phyloP scores from a whole-genome alignment of 2,329 filamentous ascomycete species.

The Iodosphaeria phyllophila region DNA sequence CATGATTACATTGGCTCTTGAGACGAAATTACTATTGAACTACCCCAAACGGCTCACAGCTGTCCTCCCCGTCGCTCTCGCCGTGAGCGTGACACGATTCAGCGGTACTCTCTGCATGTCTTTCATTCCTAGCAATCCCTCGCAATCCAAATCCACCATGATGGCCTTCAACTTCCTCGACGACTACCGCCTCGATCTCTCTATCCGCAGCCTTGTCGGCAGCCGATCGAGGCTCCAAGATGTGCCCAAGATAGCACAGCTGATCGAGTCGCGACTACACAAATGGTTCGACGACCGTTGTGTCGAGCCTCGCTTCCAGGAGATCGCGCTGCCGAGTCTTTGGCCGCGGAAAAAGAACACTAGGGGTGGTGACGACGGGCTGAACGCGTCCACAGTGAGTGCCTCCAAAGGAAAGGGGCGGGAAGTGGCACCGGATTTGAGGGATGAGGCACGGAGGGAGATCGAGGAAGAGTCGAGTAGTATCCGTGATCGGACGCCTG shows the following conservation, averaged over 20 bases:
- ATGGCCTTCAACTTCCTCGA: conserved; percentile 89
- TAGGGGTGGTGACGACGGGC: conserved; percentile 45
- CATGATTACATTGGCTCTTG: conserved; percentile 83
- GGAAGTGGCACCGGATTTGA: conserved; percentile 29
- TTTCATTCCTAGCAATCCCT: conserved; percentile 62
- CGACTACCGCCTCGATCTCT: conserved; percentile 72
- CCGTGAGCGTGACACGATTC: conserved; percentile 83
- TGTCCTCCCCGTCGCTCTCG: conserved; percentile 76
- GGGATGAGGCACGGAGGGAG: conserved; percentile 30
- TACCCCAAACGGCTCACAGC: conserved; percentile 83
- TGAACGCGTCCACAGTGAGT: conserved; percentile 24
- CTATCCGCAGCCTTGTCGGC: conserved; percentile 61
- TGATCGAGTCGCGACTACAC: conserved; percentile 64
- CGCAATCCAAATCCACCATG: conserved; percentile 59
- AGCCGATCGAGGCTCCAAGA: conserved; percentile 67
- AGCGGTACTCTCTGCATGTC: conserved; percentile 88
- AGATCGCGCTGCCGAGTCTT: conserved; percentile 64
- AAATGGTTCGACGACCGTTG: conserved; percentile 78
- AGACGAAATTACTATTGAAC: conserved; percentile 87
- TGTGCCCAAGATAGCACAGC: conserved; percentile 73
- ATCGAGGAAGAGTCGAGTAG: conserved; percentile 23
- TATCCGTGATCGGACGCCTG: conserved; percentile 14
- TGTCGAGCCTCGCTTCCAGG: conserved; percentile 73
- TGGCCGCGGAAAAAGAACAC: conserved; percentile 79
- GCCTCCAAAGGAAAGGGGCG: conserved; percentile 34